Percentiles rank a stretch among this genome's conserved stretches.
These are phyloP conservation scores for Scheffersomyces amazonensis DNA, from an alignment of 805 yeast genomes.

Conservation along the genomic window DNA sequence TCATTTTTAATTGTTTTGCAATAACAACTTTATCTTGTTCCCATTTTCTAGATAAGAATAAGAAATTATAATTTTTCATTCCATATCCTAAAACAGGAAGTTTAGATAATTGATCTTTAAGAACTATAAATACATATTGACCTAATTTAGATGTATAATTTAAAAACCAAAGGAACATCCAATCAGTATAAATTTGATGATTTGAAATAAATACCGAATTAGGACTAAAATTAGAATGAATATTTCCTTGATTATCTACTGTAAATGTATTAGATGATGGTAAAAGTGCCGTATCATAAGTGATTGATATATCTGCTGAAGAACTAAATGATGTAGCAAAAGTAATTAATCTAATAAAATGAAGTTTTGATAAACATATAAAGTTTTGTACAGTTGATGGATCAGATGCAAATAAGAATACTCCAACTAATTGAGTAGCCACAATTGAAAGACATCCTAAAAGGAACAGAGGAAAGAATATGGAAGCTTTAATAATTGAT, in stretches of 20 bases:
- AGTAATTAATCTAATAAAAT: constrained; percentile 54
- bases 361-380: constrained; percentile 53
- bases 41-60: constrained; percentile 86
- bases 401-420: constrained; percentile 23
- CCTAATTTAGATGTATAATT: constrained; percentile 65
- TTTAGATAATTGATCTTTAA: constrained; percentile 73
- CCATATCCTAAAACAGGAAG: constrained; percentile 85
- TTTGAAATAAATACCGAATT: constrained; percentile 74
- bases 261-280: constrained; percentile 19
- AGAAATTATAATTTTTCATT: constrained; percentile 73
- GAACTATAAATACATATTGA: constrained; percentile 65
- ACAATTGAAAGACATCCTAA: constrained; percentile 40
- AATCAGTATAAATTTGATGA: constrained; percentile 92
- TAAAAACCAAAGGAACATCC: constrained; percentile 90
- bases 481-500: constrained; percentile 16
- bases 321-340: constrained; percentile 49
- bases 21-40: constrained; percentile 63
- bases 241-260: constrained; percentile 23
- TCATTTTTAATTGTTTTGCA: constrained; percentile 49
- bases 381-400: constrained; percentile 36
- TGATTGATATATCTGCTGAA: constrained; percentile 51
- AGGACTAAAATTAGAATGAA: constrained; percentile 34
- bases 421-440: constrained; percentile 43
- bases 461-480: constrained; percentile 19
- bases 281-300: constrained; percentile 38